These are phyloP conservation scores for Mortierella sp. DNA, from an alignment of 371 early-diverging fungal species.

Conservation along the genomic window DNA sequence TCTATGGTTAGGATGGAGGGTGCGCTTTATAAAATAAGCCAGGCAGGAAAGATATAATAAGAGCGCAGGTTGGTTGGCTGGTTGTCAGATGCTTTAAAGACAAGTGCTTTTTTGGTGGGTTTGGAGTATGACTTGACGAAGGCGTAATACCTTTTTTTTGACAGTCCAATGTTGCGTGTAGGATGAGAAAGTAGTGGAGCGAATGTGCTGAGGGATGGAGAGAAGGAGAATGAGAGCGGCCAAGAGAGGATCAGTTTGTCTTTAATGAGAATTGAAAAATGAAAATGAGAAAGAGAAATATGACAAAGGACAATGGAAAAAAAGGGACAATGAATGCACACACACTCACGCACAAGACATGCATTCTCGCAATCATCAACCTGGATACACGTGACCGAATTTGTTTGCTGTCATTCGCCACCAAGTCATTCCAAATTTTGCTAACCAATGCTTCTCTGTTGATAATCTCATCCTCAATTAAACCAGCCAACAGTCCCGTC, in stretches of 20 bases:
- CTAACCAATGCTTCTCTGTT: background rate
- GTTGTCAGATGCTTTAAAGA: no score
- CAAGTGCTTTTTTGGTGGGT: no score
- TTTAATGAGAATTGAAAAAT: background rate
- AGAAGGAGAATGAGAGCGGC: background rate
- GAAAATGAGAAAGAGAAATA: background rate
- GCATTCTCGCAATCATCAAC: background rate
- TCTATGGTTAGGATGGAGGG: no score
- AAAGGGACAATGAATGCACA: no score
- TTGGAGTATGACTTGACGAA: background rate
- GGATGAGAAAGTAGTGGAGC: background rate
- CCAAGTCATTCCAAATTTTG: background rate
- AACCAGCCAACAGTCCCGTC: background rate
- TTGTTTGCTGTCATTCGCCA: background rate
- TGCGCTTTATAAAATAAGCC: background rate
- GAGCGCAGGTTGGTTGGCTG: no score
- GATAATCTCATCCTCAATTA: background rate
- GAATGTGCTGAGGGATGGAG: background rate
- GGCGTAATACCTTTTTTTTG: background rate
- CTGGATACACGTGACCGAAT: background rate
- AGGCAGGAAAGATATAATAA: background rate
- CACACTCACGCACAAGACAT: no score
- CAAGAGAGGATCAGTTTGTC: background rate
- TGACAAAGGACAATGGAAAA: background rate
- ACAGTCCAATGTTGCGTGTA: background rate